Conservation (phyloP, 805 yeast species). For the Lipomyces oligophaga region DNA sequence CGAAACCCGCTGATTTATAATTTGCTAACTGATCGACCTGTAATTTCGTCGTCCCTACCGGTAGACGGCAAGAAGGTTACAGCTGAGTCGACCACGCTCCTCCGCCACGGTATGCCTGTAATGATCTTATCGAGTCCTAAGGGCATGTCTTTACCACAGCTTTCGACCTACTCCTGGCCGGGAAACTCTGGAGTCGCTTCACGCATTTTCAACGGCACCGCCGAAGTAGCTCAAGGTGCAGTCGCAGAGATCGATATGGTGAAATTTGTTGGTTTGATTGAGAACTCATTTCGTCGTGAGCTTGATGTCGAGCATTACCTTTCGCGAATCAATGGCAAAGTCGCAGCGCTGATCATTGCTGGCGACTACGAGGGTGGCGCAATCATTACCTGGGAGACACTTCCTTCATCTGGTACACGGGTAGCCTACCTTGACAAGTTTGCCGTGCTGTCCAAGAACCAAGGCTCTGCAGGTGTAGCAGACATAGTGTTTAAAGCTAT, state of each 20-base stretch:
- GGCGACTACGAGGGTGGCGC: conserved; percentile 98
- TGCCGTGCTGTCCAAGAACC: conserved; percentile 78
- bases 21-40: conserved; percentile 84
- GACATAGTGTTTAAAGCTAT: conserved; percentile 86
- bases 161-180: not conserved
- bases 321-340: conserved; percentile 54
- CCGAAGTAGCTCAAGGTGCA: not conserved
- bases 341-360: conserved; percentile 77
- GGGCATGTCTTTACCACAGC: conserved; percentile 41
- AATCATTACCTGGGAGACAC: conserved; percentile 74
- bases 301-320: conserved; percentile 68
- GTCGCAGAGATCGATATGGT: conserved; percentile 47
- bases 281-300: conserved; percentile 70
- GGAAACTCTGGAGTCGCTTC: not conserved
- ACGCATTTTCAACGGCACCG: conserved; percentile 8
- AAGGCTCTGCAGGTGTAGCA: conserved; percentile 91
- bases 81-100: conserved; percentile 56
- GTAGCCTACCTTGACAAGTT: conserved; percentile 89
- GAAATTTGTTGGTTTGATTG: conserved; percentile 59
- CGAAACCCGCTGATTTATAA: conserved; percentile 84
- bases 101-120: conserved; percentile 71
- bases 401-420: conserved; percentile 33
- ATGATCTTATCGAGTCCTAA: conserved; percentile 36
- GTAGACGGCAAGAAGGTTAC: conserved; percentile 57
- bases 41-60: conserved; percentile 87